Conservation (phyloP, 78 protist genomes). For the Dictyostelium purpureum region DNA sequence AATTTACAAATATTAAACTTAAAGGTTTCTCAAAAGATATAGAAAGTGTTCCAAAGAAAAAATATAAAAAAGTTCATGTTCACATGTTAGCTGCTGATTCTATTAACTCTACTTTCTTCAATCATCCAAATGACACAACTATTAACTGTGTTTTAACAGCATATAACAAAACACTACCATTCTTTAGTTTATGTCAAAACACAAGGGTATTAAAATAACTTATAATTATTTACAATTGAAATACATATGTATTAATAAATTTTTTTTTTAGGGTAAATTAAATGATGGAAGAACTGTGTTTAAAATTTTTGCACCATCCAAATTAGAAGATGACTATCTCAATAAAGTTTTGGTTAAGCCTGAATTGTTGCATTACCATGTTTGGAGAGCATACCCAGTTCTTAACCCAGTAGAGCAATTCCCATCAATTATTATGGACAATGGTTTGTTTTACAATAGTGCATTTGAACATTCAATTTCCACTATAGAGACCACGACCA, state of each 20-base stretch:
- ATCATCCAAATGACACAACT: background rate
- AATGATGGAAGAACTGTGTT: slow-evolving; percentile 29
- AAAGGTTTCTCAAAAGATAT: background rate
- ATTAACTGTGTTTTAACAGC: slow-evolving; percentile 24
- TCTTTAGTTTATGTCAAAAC: slow-evolving; percentile 41
- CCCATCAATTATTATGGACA: slow-evolving; percentile 52
- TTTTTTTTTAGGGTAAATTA: slow-evolving; percentile 17
- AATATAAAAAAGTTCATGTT: slow-evolving; percentile 49
- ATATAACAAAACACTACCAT: slow-evolving; percentile 41
- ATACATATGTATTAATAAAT: background rate
- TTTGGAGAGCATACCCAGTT: slow-evolving; percentile 68
- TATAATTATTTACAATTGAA: background rate
- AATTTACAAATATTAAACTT: slow-evolving; percentile 19
- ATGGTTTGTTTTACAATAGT: slow-evolving; percentile 31
- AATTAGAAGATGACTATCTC: background rate
- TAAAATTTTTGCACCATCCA: slow-evolving; percentile 17
- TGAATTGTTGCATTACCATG: background rate
- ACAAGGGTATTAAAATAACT: background rate
- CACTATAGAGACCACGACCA: slow-evolving; percentile 52
- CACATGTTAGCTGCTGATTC: slow-evolving; percentile 38
- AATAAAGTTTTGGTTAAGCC: background rate
- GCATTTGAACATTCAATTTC: slow-evolving; percentile 68
- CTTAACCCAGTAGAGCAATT: background rate
- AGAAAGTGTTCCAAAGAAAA: background rate
- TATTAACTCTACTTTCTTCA: slow-evolving; percentile 21